Evolutionary conservation across 305 asterid species (phyloP).

Genomic region (Solanum hybrid): DNA sequence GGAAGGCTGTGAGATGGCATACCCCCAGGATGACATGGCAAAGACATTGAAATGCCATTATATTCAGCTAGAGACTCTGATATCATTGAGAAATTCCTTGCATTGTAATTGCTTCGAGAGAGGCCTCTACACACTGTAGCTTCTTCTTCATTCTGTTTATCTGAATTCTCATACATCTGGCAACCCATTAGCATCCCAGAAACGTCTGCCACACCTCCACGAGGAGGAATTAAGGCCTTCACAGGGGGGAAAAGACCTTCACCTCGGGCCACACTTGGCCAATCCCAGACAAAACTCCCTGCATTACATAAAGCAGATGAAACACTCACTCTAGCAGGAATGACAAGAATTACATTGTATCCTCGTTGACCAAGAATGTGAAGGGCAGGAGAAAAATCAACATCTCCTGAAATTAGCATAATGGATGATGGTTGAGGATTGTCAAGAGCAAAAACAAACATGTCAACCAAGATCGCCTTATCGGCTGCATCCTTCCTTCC

Average conservation of each 20-base stretch:
- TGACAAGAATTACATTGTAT: background rate
- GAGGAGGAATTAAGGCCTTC: slow-evolving; percentile 24
- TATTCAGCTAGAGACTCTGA: slow-evolving; percentile 46
- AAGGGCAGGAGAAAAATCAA: background rate
- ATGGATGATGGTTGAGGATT: background rate
- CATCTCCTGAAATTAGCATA: background rate
- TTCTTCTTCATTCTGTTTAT: slow-evolving; percentile 58
- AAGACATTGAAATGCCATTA: slow-evolving; percentile 18
- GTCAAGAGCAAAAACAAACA: background rate
- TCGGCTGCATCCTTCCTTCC: background rate
- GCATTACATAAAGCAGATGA: background rate
- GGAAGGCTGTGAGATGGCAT: slow-evolving; percentile 36
- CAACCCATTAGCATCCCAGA: slow-evolving; percentile 27
- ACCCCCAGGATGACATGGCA: slow-evolving; percentile 25
- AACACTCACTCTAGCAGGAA: background rate
- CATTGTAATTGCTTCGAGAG: slow-evolving; percentile 23
- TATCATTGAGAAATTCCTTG: slow-evolving; percentile 33
- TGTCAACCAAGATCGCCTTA: background rate
- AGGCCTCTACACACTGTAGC: slow-evolving; percentile 61
- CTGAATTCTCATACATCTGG: slow-evolving; percentile 30
- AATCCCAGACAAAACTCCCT: background rate
- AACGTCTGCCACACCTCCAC: slow-evolving; percentile 28
- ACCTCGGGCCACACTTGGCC: background rate
- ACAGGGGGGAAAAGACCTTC: slow-evolving; percentile 9
- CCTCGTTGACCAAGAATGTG: background rate